Percentiles rank a stretch among this genome's conserved stretches.
These are phyloP conservation scores for Trichophyton schoenleinii DNA, from an alignment of 2,329 filamentous ascomycete genomes.

Conservation along the genomic window DNA sequence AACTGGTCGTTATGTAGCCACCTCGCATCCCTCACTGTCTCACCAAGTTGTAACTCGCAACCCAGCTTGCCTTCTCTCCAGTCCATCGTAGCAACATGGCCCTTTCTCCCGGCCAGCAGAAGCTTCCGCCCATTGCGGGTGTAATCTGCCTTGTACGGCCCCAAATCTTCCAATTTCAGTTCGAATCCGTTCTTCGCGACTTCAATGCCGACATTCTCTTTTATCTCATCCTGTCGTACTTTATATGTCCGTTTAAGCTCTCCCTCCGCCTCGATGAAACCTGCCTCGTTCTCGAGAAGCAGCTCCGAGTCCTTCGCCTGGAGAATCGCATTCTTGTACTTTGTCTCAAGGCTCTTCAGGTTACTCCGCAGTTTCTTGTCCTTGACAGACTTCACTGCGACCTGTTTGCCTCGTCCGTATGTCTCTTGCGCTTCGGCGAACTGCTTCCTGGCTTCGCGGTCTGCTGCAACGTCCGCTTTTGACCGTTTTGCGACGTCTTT, in stretches of 20 bases:
- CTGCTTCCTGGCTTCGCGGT: conserved; percentile 29
- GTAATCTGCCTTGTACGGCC: conserved; percentile 82
- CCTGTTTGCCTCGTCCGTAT: conserved; percentile 73
- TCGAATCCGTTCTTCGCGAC: conserved; percentile 91
- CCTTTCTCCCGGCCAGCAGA: conserved; percentile 76
- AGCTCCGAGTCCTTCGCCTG: conserved; percentile 94
- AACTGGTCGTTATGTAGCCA: conserved; percentile 91
- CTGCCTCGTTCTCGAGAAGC: conserved; percentile 69
- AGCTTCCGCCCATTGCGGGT: conserved; percentile 78
- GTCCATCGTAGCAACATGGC: conserved; percentile 92
- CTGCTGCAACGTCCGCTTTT: conserved; percentile 15
- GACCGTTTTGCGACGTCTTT: conserved; percentile 11
- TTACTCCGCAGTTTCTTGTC: conserved; percentile 85
- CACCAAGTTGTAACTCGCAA: conserved; percentile 79
- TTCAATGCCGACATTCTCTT: conserved; percentile 59
- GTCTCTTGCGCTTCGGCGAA: conserved; percentile 49
- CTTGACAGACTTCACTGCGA: conserved; percentile 59
- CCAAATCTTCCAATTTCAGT: conserved; percentile 65
- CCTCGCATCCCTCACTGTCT: conserved; percentile 77
- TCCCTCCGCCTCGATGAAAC: conserved; percentile 76
- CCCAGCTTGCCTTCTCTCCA: conserved; percentile 86
- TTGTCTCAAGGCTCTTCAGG: conserved; percentile 63
- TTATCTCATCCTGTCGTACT: conserved; percentile 78
- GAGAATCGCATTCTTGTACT: conserved; percentile 67
- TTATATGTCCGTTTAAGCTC: conserved; percentile 88